Evolutionary conservation across 225 moss, liverwort and hornwort species (phyloP), one percentile per base, ranked within the genome.

Genomic region (Polytrichum formosum): DNA sequence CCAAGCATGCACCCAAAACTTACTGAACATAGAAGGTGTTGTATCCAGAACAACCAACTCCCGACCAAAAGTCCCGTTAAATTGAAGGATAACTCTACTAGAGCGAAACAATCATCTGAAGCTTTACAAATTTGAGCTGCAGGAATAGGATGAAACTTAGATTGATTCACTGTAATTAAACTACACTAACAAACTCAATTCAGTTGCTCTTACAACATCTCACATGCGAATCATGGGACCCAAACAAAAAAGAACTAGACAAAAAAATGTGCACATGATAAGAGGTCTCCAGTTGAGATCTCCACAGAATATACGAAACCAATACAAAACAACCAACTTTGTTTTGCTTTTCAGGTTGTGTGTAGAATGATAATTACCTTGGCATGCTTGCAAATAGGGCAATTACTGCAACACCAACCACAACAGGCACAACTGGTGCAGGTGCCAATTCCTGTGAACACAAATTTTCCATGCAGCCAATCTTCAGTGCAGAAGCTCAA

Each of bases 401-500:
- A 78, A 92, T 88, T 61, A 90, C 85, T 54, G 90, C 77, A 37
- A 94, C 81, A 56, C 87, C 94, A 22, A 91, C 88, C 55, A 92
- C 83, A 67, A 94, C 69, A 23, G 94, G 91, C 64, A 94, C 84
- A 61, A 94, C 90, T 72, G 94, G 94, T 59, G 90, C 91, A 73
- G 85, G 83, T 58, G 88, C 83, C 73, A 94, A 87, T 64, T 94
- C 94, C 91, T 94, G 82, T 71, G 53, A 6, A 22, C 46, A 46
- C 46, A 46, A 46, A 46, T 46, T 46, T 46, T 46, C 46, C 46
- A 46, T 46, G 16, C 46, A 46, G 46, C 4, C 46, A 46, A 37
- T 46, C 46, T 46, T 46, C 46, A 46, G 46, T 46, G 46, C 46
- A 46, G 4, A 46, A 13, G 13, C 3, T n/a, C n/a, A 25, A 22